Evolutionary conservation across 2,329 filamentous ascomycete genomes (phyloP).

Genomic region (Nemania sp.): DNA sequence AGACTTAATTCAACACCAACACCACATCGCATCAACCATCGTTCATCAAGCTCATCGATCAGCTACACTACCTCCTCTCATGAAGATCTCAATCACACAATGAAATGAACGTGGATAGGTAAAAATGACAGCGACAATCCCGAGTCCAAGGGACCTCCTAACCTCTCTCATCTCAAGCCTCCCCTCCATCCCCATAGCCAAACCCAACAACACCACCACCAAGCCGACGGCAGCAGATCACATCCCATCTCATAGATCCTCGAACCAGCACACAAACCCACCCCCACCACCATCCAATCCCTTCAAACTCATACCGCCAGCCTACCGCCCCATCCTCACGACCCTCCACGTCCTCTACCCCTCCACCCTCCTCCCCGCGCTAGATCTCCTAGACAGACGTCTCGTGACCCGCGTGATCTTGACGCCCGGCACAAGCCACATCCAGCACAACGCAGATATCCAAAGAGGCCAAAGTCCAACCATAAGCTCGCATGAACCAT

Average conservation of each 20-base stretch:
- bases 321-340: slow-evolving; percentile 64
- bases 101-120: background rate
- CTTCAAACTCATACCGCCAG: slow-evolving; percentile 43
- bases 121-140: slow-evolving; percentile 37
- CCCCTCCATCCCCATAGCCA: slow-evolving; percentile 35
- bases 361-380: slow-evolving; percentile 75
- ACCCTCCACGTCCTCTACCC: slow-evolving; percentile 88
- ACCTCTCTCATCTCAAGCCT: slow-evolving; percentile 55
- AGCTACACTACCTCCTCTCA: background rate
- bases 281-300: slow-evolving; percentile 37
- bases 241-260: slow-evolving; percentile 18
- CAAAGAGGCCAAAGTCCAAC: slow-evolving; percentile 2
- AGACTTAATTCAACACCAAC: background rate
- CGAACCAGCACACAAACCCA: slow-evolving; percentile 4
- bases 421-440: slow-evolving; percentile 4
- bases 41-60: background rate
- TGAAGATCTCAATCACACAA: background rate
- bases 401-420: slow-evolving; percentile 65
- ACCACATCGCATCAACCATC: background rate
- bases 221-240: slow-evolving; percentile 24
- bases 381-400: slow-evolving; percentile 83
- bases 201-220: slow-evolving; percentile 23
- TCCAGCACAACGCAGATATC: background rate
- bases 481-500: background rate
- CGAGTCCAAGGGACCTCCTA: slow-evolving; percentile 51